Evolutionary conservation across 176 grass and related monocot genomes (phyloP), one percentile per base, ranked within the genome.

Genomic region (Aechmea fasciata): DNA sequence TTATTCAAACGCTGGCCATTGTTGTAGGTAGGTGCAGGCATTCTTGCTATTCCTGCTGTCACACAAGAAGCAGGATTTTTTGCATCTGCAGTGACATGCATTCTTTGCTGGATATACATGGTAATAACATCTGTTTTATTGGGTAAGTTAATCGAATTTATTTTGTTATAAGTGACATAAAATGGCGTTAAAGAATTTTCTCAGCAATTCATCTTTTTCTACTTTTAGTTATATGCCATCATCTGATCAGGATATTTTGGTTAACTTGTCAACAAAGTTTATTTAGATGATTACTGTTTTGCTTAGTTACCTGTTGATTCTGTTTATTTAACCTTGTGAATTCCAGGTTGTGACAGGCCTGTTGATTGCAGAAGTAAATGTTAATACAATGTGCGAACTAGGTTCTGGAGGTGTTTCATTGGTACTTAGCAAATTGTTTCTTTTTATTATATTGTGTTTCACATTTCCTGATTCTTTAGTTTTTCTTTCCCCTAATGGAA

Each of bases 381-480:
- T 85, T 64, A 96, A 96, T 67, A 96, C 92, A 49, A 92, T 96
- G 92, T 96, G 92, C 77, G 92, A 96, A 10, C 76, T 96, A 51
- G 92, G 92, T 71, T 96, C 92, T 47, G 92, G 92, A 89, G 77
- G 88, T 57, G 88, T 96, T 81, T 96, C 92, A 47, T 81, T 96
- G 88, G 92, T 96, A 85, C 26, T 73, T 81, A 76, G 53, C 17
- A 2, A 33, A 59, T 47, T 20, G 12, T 24, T 69, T 66, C 13
- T 63, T 13, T 76, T 13, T 18, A 59, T 59, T 17, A 18, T 59
- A n/a, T 55, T 59, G n/a, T 59, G 54, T 52, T 41, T 41, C 33
- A 41, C 48, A 69, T 64, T 19, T 78, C 49, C n/a, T 59, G 14
- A 57, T 57, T 57, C 9, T 57, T 2, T 57, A 18, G 14, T 14